These are phyloP conservation scores for Gloeostereum incarnatum DNA, from an alignment of 768 basidiomycete genomes.

Conservation along the genomic window DNA sequence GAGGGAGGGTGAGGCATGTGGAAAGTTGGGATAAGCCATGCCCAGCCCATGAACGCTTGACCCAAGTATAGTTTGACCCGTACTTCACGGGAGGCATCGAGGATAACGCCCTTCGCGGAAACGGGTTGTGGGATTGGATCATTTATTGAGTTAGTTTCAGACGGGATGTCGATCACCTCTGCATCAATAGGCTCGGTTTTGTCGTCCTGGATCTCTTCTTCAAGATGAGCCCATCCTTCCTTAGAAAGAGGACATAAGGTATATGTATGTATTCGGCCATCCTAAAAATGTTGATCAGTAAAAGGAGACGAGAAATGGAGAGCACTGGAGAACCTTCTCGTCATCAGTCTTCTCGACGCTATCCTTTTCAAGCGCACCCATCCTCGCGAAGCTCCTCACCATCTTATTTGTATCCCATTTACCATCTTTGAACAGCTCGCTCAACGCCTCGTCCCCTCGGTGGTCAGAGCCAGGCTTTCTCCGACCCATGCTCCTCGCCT, in stretches of 20 bases:
- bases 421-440: conserved; percentile 37
- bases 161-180: conserved; percentile 19
- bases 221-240: conserved; percentile 30
- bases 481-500: conserved; percentile 25
- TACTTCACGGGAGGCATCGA: conserved; percentile 61
- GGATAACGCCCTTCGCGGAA: conserved; percentile 34
- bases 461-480: conserved; percentile 22
- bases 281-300: conserved; percentile 15
- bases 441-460: conserved; percentile 26
- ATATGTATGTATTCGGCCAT: conserved; percentile 31
- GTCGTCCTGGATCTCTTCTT: conserved; percentile 11
- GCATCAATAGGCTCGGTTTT: conserved; percentile 7
- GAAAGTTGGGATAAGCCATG: conserved; percentile 82
- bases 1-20: conserved; percentile 51
- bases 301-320: neutral
- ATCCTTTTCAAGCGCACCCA: conserved; percentile 31
- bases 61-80: conserved; percentile 68
- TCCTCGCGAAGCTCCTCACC: conserved; percentile 64
- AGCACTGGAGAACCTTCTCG: conserved; percentile 25
- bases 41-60: conserved; percentile 76
- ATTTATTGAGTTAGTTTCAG: conserved; percentile 35
- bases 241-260: conserved; percentile 36
- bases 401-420: conserved; percentile 73
- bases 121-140: conserved; percentile 29
- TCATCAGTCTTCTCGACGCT: conserved; percentile 20